Conservation (phyloP, 2,329 filamentous ascomycete species). For the Diaporthe sp. region DNA sequence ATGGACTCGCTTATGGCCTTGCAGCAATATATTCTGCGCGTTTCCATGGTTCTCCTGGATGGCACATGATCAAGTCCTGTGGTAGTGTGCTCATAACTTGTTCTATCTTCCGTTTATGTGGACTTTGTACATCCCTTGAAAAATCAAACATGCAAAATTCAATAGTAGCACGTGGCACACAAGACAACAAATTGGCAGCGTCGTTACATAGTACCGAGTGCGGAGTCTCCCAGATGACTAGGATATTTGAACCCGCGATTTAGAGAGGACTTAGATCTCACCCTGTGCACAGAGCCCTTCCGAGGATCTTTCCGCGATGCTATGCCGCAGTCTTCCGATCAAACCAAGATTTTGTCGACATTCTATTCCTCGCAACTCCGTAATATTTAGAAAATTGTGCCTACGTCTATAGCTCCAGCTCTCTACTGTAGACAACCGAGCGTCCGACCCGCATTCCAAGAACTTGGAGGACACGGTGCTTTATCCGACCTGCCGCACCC, state of each 20-base stretch:
- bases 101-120: background rate
- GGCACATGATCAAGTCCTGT: background rate
- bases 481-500: background rate
- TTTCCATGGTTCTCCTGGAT: background rate
- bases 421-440: background rate
- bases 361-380: background rate
- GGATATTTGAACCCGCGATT: too few relatives aligned
- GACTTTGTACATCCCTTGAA: background rate
- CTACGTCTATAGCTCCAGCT: rapidly evolving
- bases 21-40: background rate
- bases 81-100: background rate
- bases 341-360: background rate
- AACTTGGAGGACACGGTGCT: background rate
- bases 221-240: too few relatives aligned
- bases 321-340: background rate
- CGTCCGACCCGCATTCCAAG: background rate
- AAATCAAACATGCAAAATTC: background rate
- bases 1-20: background rate
- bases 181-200: background rate
- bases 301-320: background rate
- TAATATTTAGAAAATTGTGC: background rate
- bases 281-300: background rate
- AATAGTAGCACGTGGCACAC: background rate
- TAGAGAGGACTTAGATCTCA: too few relatives aligned
- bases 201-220: background rate